Base-by-base conservation (phyloP, 257 asterid species). In the Nicotiana sylvestris region DNA sequence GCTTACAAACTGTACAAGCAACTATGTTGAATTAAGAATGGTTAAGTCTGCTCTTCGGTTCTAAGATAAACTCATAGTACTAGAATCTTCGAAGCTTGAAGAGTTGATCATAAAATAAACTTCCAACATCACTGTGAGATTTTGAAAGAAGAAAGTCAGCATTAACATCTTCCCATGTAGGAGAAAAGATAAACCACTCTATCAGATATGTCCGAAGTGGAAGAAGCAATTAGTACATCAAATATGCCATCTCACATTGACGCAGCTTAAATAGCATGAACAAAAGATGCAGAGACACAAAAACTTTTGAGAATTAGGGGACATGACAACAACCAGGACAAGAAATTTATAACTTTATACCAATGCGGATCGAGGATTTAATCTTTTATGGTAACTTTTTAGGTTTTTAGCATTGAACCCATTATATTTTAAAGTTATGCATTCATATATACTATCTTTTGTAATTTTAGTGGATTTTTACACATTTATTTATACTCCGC, bases 61-160 rank as follows among this genome's bases (percentile, higher is more conserved):
- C 61, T 72, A 56, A 72, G 8, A 49, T 49, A 49, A 72, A 46
- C 33, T 49, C 79, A 1, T 25, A 10, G 25, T 49, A 72, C 39
- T 72, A 72, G 39, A 37, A 11, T 72, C 79, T 46, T 72, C 29
- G 39, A 72, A 72, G 61, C 37, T 46, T 72, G 79, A 72, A 46
- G 39, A 46, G 79, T 46, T 72, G 25, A 49, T 13, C 79, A 25
- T n/a, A 72, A 25, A 70, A 72, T 25, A 72, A 25, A 49, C n/a
- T 43, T 21, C 57, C 58, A 21, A 70, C 11, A 70, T 69, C 57
- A n/a, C 11, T 18, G 77, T 5, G 77, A 37, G 33, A 9, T 25
- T 37, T 69, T 0, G 33, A 69, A 69, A 39, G 57, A 69, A 39
- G 33, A 69, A 69, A 39, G 32, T n/a, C 77, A 37, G 46, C 77